Conservation (phyloP, 2,329 filamentous ascomycete species). For the Fusarium sp. region DNA sequence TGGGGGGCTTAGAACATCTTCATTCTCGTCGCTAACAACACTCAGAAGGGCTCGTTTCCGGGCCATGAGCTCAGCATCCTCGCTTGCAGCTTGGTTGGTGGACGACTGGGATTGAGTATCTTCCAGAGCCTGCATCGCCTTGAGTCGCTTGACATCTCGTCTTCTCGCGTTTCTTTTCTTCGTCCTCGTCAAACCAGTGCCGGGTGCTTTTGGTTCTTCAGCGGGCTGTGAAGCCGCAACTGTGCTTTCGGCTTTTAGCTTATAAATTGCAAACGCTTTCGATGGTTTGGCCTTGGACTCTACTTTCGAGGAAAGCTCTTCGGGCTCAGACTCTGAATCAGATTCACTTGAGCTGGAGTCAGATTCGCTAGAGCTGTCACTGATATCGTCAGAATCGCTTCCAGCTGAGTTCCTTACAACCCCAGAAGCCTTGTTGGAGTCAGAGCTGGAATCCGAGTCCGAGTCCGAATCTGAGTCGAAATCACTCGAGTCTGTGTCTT, state of each 20-base stretch:
- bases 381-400: slow-evolving; percentile 30
- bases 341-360: slow-evolving; percentile 47
- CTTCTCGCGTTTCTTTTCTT: slow-evolving; percentile 68
- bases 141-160: slow-evolving; percentile 55
- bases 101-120: slow-evolving; percentile 40
- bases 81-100: slow-evolving; percentile 17
- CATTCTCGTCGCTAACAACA: slow-evolving; percentile 43
- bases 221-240: slow-evolving; percentile 4
- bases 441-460: slow-evolving; percentile 17
- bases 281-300: slow-evolving; percentile 14
- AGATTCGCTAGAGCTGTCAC: slow-evolving; percentile 40
- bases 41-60: slow-evolving; percentile 61
- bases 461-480: slow-evolving; percentile 7
- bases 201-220: slow-evolving; percentile 51
- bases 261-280: background rate
- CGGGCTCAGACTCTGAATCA: slow-evolving; percentile 53
- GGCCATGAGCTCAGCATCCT: slow-evolving; percentile 53
- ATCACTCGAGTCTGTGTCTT: slow-evolving; percentile 30
- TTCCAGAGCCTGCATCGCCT: slow-evolving; percentile 19
- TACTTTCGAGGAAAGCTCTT: slow-evolving; percentile 57
- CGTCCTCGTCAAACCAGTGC: slow-evolving; percentile 60
- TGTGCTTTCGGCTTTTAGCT: slow-evolving; percentile 2
- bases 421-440: background rate
- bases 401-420: slow-evolving; percentile 25
- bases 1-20: slow-evolving; percentile 1